Evolutionary conservation across 805 yeast genomes (phyloP).

Genomic region (Metschnikowia amazonensis): DNA sequence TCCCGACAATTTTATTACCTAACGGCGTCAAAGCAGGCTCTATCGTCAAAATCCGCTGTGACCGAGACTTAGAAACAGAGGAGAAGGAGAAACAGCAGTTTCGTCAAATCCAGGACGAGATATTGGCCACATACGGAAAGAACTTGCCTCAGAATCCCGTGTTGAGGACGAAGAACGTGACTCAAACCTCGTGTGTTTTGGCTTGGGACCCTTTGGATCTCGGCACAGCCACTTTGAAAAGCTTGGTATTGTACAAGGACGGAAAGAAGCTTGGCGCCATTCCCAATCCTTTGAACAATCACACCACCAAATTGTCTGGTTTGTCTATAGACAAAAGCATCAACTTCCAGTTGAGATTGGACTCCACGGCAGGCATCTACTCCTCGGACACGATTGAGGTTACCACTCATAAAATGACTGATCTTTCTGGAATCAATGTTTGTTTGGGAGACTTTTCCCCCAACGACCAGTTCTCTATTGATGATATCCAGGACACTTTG

Average conservation of each 20-base stretch:
- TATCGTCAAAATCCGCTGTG: constrained; percentile 80
- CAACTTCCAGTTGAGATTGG: constrained; percentile 72
- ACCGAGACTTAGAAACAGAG: constrained; percentile 69
- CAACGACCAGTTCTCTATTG: constrained; percentile 39
- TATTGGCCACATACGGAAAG: constrained; percentile 67
- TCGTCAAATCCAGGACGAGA: constrained; percentile 64
- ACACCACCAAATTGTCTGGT: constrained; percentile 85
- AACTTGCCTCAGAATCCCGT: constrained; percentile 68
- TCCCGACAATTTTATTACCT: constrained; percentile 92
- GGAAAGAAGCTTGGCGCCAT: constrained; percentile 70
- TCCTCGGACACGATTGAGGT: constrained; percentile 64
- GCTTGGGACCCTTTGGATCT: constrained; percentile 88
- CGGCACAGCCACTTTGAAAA: constrained; percentile 77
- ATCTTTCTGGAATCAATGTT: constrained; percentile 84
- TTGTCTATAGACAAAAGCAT: constrained; percentile 82
- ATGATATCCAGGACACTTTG: constrained; percentile 62
- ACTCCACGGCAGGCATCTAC: constrained; percentile 86
- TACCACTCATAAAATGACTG: constrained; percentile 94
- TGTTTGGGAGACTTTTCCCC: constrained; percentile 80
- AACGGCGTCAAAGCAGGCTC: constrained; percentile 90
- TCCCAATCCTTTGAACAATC: constrained; percentile 75
- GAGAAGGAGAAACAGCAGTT: constrained; percentile 55
- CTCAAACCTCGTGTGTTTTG: constrained; percentile 91
- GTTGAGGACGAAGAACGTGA: constrained; percentile 67
- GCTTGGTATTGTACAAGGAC: constrained; percentile 74